phyloP scores from a whole-genome alignment of 106 monocot genomes.

The Apostasia ramifera region DNA sequence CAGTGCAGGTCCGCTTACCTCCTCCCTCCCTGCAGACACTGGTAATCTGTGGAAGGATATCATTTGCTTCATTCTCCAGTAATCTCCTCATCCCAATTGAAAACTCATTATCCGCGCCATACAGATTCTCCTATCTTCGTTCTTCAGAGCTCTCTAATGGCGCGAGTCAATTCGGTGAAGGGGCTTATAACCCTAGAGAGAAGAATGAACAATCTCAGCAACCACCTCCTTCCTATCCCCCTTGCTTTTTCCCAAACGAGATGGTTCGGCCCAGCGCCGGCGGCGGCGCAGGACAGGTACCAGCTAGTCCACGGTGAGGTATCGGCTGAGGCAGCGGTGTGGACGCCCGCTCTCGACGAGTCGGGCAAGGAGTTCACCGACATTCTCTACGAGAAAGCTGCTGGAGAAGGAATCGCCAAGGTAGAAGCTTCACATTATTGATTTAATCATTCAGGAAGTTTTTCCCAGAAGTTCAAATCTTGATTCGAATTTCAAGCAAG shows the following conservation, averaged over 20 bases:
- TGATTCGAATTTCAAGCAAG: not conserved
- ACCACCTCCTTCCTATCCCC: conserved; percentile 30
- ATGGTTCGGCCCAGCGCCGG: conserved; percentile 1
- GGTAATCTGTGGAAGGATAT: no score
- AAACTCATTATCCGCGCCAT: no score
- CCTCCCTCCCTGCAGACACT: no score
- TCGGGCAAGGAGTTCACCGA: conserved; percentile 52
- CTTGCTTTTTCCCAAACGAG: not conserved
- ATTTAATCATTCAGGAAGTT: not conserved
- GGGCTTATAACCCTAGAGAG: conserved; percentile 20
- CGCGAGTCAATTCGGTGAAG: conserved; percentile 8
- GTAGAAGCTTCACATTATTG: conserved; percentile 12
- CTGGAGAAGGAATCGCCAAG: conserved; percentile 90
- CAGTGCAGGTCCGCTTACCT: no score
- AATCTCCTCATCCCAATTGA: no score
- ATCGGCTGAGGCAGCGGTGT: conserved; percentile 25
- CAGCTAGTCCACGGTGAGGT: conserved; percentile 76
- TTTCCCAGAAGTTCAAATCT: not conserved
- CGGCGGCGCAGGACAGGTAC: conserved; percentile 45
- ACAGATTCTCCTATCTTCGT: not conserved
- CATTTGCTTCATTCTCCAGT: no score
- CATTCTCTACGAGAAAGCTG: conserved; percentile 86
- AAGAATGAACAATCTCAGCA: conserved; percentile 39
- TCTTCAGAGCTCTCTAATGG: conserved; percentile 14
- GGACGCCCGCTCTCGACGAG: conserved; percentile 43